phyloP scores from a whole-genome alignment of 441 rosid genomes.

The Adansonia madagascariensis region DNA sequence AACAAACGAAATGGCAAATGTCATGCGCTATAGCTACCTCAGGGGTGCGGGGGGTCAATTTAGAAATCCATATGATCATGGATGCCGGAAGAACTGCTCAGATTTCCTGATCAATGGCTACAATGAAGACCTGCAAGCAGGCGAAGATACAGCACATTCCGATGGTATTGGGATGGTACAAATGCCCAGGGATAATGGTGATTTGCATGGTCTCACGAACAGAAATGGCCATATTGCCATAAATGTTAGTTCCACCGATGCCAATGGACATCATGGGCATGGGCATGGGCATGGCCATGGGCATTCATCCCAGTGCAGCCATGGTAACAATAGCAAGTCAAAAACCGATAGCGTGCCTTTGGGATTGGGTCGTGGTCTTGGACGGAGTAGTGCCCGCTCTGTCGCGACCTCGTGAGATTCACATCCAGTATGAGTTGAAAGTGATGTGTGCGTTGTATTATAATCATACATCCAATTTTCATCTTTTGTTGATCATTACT shows the following conservation, averaged over 20 bases:
- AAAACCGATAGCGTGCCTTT: slow-evolving; percentile 57
- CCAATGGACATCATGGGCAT: slow-evolving; percentile 46
- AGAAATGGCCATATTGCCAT: slow-evolving; percentile 72
- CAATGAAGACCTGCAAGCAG: slow-evolving; percentile 70
- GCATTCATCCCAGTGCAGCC: slow-evolving; percentile 70
- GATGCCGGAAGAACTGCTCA: slow-evolving; percentile 77
- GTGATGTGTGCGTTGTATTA: slow-evolving; percentile 38
- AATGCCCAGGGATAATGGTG: slow-evolving; percentile 60
- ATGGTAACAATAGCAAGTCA: slow-evolving; percentile 44
- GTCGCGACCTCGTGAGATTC: slow-evolving; percentile 34
- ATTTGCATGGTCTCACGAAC: slow-evolving; percentile 43
- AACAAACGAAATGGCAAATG: slow-evolving; percentile 94
- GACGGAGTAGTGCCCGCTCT: slow-evolving; percentile 41
- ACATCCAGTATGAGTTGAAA: slow-evolving; percentile 16
- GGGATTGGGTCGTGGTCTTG: slow-evolving; percentile 87
- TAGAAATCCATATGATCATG: slow-evolving; percentile 94
- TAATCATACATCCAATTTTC: slow-evolving; percentile 26
- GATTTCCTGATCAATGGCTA: slow-evolving; percentile 84
- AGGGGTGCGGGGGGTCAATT: slow-evolving; percentile 83
- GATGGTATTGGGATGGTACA: slow-evolving; percentile 89
- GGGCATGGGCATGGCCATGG: slow-evolving; percentile 57
- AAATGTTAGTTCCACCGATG: slow-evolving; percentile 44
- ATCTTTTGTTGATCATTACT: slow-evolving; percentile 35
- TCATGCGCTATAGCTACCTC: slow-evolving; percentile 88
- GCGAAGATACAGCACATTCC: slow-evolving; percentile 48